Evolutionary conservation across 805 yeast genomes (phyloP), one percentile per base, ranked within the genome.

Genomic region (Metschnikowia kunwiensis): DNA sequence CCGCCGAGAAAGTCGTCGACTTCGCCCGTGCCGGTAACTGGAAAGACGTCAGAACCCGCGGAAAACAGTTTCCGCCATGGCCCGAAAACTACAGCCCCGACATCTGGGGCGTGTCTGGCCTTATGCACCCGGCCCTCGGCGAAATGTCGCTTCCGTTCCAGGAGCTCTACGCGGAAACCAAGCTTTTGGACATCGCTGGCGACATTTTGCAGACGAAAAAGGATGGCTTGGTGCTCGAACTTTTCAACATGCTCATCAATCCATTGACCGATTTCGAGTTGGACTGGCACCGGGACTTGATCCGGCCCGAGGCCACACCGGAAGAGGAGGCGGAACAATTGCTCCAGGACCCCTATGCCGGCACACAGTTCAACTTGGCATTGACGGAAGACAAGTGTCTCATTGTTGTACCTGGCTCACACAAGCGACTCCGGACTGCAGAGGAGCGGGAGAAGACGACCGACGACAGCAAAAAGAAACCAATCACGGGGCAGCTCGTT

Each of bases 11-110:
- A 10, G 54, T 70, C 21, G 65, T 71, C 12, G 55, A 63, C 25
- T 45, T 57, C 20, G 75, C 76, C 12, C 54, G 78, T 28, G 61
- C 53, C 4, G 78, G 78, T 3, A 55, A 66, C 13, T 73, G 77
- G 78, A 58, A 68, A 11, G 58, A 64, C 32, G 75, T 72, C 11
- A 60, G 78, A 43, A 70, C 76, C 3, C 53, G 68, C 30, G 77
- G 77, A 5, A 73, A 73, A 43, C 78, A 73, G 47, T 73, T 73
- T 46, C 78, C 78, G 6, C 78, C 78, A n/a, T 73, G 78, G 78
- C 76, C 77, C 12, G 58, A 57, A 35, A 67, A 69, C 38, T 68
- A 62, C 46, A 62, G 64, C 36, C 76, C 77, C 3, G 77, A 73
- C 41, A 72, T 73, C 38, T 73, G 78, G 78, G 78, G 78, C 0